Evolutionary conservation across 2,329 filamentous ascomycete species (phyloP).

Genomic region (Elsinoe arachidis): DNA sequence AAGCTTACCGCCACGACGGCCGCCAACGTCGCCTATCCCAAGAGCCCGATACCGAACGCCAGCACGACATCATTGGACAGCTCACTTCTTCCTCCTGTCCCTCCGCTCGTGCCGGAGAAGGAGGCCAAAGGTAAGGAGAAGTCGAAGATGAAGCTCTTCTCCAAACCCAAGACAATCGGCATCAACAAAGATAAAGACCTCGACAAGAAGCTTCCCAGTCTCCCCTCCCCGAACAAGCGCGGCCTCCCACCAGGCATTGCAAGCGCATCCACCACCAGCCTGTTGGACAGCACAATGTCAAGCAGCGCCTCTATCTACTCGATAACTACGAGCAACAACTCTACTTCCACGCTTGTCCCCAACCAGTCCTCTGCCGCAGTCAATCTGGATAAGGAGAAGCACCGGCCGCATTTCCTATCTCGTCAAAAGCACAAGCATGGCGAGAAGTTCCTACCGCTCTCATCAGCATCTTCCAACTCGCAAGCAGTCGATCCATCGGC

Average conservation of each 20-base stretch:
- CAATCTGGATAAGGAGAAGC: slow-evolving; percentile 51
- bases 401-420: slow-evolving; percentile 69
- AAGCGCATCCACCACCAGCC: slow-evolving; percentile 63
- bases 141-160: slow-evolving; percentile 75
- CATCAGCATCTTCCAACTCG: slow-evolving; percentile 69
- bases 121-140: slow-evolving; percentile 59
- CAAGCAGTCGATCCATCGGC: slow-evolving; percentile 65
- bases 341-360: slow-evolving; percentile 66
- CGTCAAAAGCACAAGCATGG: slow-evolving; percentile 70
- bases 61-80: slow-evolving; percentile 11
- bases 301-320: slow-evolving; percentile 58
- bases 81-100: slow-evolving; percentile 27
- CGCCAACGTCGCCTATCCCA: slow-evolving; percentile 64
- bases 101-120: slow-evolving; percentile 20
- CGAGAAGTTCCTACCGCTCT: slow-evolving; percentile 57
- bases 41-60: slow-evolving; percentile 45
- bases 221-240: slow-evolving; percentile 59
- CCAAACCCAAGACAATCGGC: slow-evolving; percentile 65
- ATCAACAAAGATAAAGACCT: slow-evolving; percentile 59
- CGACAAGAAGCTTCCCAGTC: slow-evolving; percentile 51
- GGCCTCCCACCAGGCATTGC: slow-evolving; percentile 53
- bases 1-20: slow-evolving; percentile 58
- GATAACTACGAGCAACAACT: slow-evolving; percentile 56
- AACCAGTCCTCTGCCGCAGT: slow-evolving; percentile 26
- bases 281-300: slow-evolving; percentile 51